A percentile compares a stretch with the other conserved stretches of the same genome.
Conservation (phyloP, 2,329 filamentous ascomycete species). For the Aureobasidium melanogenum region DNA sequence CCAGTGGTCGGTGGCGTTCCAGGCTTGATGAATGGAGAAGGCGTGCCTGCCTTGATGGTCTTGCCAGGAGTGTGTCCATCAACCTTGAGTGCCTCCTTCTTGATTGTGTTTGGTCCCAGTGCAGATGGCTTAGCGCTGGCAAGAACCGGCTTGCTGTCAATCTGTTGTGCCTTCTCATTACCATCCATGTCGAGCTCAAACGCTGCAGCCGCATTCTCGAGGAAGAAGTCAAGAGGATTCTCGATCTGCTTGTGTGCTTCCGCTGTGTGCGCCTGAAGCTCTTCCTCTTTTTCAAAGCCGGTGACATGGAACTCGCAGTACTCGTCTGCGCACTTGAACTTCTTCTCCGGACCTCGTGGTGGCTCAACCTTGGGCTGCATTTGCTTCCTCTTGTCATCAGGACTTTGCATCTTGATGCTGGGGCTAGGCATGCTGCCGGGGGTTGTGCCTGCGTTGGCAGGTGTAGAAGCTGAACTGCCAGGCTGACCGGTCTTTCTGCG, state of each 20-base stretch:
- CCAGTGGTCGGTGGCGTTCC: slow-evolving; percentile 13
- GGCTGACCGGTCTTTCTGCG: slow-evolving; percentile 40
- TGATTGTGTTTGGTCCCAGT: slow-evolving; percentile 18
- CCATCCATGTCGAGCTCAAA: slow-evolving; percentile 41
- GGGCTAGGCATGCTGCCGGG: slow-evolving; percentile 33
- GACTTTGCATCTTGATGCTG: slow-evolving; percentile 31
- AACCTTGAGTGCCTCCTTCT: slow-evolving; percentile 15
- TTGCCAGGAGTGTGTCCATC: slow-evolving; percentile 26
- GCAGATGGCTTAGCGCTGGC: slow-evolving; percentile 15
- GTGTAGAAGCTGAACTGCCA: slow-evolving; percentile 33
- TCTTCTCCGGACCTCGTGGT: slow-evolving; percentile 32
- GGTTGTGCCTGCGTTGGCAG: slow-evolving; percentile 23
- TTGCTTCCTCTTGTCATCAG: slow-evolving; percentile 37
- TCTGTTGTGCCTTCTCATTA: slow-evolving; percentile 28
- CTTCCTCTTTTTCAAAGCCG: slow-evolving; percentile 46
- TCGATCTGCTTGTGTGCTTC: slow-evolving; percentile 46
- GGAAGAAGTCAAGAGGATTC: slow-evolving; percentile 47
- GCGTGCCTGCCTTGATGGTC: slow-evolving; percentile 23
- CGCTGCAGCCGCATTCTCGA: slow-evolving; percentile 43
- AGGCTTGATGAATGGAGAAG: slow-evolving; percentile 15
- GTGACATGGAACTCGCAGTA: slow-evolving; percentile 44
- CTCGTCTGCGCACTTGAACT: slow-evolving; percentile 44
- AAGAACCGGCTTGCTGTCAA: slow-evolving; percentile 15
- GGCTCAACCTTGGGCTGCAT: slow-evolving; percentile 26
- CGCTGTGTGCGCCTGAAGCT: slow-evolving; percentile 46